phyloP scores from a whole-genome alignment of 2,329 filamentous ascomycete genomes.

The Fonsecaea pedrosoi region DNA sequence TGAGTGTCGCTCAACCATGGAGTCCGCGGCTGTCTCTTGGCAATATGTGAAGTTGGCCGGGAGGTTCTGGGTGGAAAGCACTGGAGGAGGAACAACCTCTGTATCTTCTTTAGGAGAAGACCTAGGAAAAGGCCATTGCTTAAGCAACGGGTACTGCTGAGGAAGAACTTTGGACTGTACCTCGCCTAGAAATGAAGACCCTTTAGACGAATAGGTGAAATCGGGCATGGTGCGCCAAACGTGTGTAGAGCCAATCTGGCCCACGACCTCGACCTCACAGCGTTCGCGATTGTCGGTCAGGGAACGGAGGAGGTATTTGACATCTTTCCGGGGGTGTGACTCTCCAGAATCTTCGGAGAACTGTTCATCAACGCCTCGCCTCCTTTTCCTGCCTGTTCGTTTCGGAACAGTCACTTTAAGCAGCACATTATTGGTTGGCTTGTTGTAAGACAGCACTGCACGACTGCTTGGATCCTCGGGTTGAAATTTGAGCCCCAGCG shows the following conservation, averaged over 20 bases:
- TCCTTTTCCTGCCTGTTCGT: conserved; percentile 83
- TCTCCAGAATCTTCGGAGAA: conserved; percentile 60
- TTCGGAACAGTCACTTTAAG: conserved; percentile 87
- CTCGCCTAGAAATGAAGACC: conserved; percentile 72
- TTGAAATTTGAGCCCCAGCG: conserved; percentile 74
- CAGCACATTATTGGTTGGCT: conserved; percentile 79
- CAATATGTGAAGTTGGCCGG: conserved; percentile 65
- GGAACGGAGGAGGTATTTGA: conserved; percentile 64
- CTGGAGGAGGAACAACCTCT: conserved; percentile 73
- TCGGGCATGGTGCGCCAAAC: conserved; percentile 83
- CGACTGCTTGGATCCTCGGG: conserved; percentile 80
- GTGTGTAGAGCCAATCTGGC: conserved; percentile 78
- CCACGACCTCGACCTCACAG: conserved; percentile 74
- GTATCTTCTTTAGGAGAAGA: conserved; percentile 65
- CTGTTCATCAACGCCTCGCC: conserved; percentile 73
- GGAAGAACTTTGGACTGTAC: conserved; percentile 75
- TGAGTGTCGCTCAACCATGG: conserved; percentile 60
- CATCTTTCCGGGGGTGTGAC: conserved; percentile 56
- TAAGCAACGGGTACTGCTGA: conserved; percentile 69
- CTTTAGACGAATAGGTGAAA: conserved; percentile 78
- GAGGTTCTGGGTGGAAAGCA: conserved; percentile 40
- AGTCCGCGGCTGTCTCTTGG: conserved; percentile 80
- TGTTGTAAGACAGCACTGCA: conserved; percentile 77
- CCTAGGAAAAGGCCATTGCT: conserved; percentile 71
- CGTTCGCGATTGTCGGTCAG: conserved; percentile 72